phyloP scores from a whole-genome alignment of 768 basidiomycete species.

The Austroboletus festivus region DNA sequence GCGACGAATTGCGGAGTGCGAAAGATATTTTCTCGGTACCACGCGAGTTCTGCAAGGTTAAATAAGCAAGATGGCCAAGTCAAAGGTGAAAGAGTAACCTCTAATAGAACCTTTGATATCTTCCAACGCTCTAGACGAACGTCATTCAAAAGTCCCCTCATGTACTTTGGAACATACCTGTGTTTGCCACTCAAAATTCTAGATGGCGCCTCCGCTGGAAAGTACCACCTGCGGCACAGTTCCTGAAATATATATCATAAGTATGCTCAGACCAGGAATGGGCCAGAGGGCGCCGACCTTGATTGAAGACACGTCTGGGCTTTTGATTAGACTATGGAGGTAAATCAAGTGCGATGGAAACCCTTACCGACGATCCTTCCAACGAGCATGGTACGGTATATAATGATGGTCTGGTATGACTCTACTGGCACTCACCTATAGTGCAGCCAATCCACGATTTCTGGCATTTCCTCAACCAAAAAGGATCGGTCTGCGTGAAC shows the following conservation, averaged over 20 bases:
- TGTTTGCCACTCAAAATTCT: constrained; percentile 44
- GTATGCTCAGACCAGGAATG: neutral
- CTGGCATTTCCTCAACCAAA: constrained; percentile 75
- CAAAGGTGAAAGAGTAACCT: constrained; percentile 40
- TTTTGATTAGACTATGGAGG: neutral
- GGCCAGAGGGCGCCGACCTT: constrained; percentile 44
- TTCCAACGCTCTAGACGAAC: constrained; percentile 61
- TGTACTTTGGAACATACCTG: constrained; percentile 42
- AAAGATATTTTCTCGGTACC: constrained; percentile 79
- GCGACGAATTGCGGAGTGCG: constrained; percentile 24
- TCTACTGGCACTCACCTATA: constrained; percentile 52
- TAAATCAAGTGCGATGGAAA: neutral
- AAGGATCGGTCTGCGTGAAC: constrained; percentile 81
- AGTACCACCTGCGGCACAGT: constrained; percentile 72
- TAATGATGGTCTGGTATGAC: neutral
- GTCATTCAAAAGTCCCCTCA: neutral
- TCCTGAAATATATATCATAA: constrained; percentile 46
- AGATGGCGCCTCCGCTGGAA: constrained; percentile 24
- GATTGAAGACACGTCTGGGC: constrained; percentile 78
- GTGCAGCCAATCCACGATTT: constrained; percentile 74
- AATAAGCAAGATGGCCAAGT: constrained; percentile 2
- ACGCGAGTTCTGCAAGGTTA: constrained; percentile 58
- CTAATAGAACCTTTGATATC: constrained; percentile 76
- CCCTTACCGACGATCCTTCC: constrained; percentile 67
- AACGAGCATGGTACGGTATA: neutral